These are phyloP conservation scores for Torulaspora delbrueckii DNA, from an alignment of 805 yeast genomes.

Conservation along the genomic window DNA sequence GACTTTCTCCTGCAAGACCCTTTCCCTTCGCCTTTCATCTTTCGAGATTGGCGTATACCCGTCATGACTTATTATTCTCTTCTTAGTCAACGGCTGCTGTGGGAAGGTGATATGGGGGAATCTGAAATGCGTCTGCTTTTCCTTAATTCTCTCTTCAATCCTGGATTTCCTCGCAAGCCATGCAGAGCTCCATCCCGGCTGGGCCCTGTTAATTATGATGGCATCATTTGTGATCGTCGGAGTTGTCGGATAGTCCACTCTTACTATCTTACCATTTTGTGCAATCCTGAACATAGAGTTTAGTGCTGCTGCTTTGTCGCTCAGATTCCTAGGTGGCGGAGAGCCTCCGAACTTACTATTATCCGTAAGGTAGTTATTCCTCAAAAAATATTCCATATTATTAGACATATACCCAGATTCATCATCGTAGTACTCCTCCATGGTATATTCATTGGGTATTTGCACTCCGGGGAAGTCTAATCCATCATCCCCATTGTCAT, in stretches of 20 bases:
- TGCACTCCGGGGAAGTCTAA: conserved; percentile 28
- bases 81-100: conserved; percentile 5
- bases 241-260: conserved; percentile 35
- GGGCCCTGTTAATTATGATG: conserved; percentile 27
- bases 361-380: conserved; percentile 16
- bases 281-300: conserved; percentile 24
- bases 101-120: conserved; percentile 23
- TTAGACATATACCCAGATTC: conserved; percentile 22
- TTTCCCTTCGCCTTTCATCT: conserved; percentile 23
- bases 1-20: conserved; percentile 18
- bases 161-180: conserved; percentile 22
- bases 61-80: conserved; percentile 14
- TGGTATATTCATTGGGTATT: conserved; percentile 26
- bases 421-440: conserved; percentile 35
- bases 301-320: conserved; percentile 5
- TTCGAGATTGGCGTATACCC: conserved; percentile 25
- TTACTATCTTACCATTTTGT: conserved; percentile 31
- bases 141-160: conserved; percentile 19
- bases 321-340: conserved; percentile 8
- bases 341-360: conserved; percentile 10
- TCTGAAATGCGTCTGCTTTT: conserved; percentile 18
- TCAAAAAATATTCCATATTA: conserved; percentile 13
- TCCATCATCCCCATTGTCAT: conserved; percentile 18
- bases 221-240: conserved; percentile 32
- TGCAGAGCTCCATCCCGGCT: conserved; percentile 19